Evolutionary conservation across 2,329 filamentous ascomycete species (phyloP), one percentile per base, ranked within the genome.

Genomic region (Aspergillus pseudoterreus): DNA sequence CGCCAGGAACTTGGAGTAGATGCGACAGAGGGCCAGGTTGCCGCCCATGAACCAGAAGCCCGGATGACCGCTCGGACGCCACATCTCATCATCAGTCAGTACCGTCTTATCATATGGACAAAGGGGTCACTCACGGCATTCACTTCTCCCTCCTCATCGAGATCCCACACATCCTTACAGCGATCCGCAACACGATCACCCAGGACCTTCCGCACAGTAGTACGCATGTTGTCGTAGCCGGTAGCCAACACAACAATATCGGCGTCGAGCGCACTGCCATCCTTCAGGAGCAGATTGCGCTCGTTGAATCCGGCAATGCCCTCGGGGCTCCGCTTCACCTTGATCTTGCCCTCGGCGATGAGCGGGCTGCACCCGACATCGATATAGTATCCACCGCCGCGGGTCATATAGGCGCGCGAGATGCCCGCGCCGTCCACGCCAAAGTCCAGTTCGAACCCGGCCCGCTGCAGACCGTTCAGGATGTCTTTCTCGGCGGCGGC

Each of bases 1-100:
- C 1, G 77, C 77, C 54, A 81, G 55, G 47, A 75, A 63, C 49
- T 75, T 78, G 0, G 83, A 86, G 57, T 77, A 86, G 41, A 82
- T 82, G 14, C 84, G 74, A 52, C 82, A 85, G 47, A 86, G 66
- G 0, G 82, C 82, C 35, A 87, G 61, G 55, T 85, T 87, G 1
- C 85, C 84, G 0, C 82, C 83, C 56, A 85, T 82, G 56, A 82
- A 82, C 84, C 83, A 87, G 53, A 87, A 82, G 0, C 83, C 82
- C 0, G 81, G 81, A 49, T 86, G 82, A 0, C 83, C 83, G 19
- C 77, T 84, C 15, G 72, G 72, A 52, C 79, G 78, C 82, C 82
- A 87, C 59, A 62, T 62, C 59, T 62, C 39, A 39, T 43, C 12
- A 4, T 5, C 6, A 11, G 27, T 30, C 27, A 30, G 27, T 30